Base-by-base conservation (phyloP, 2,329 filamentous ascomycete species). In the Xylaria sp. region DNA sequence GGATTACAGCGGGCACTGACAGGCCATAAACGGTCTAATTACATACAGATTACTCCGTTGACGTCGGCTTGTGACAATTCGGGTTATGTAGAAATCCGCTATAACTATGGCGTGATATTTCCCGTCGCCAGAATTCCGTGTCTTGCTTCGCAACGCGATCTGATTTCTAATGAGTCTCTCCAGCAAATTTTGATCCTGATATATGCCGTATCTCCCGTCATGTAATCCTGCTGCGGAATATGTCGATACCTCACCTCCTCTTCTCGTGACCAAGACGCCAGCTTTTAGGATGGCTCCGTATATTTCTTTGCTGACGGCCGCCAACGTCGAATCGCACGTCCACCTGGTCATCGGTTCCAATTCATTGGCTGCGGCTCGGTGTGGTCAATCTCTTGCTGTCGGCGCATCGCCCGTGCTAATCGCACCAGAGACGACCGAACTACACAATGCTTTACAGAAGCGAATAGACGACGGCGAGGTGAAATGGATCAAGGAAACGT, bases 281-380 rank as follows among this genome's bases (percentile, higher is more conserved):
- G 42, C 30, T 11, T 35, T 11, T 19, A 34, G 19, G 10, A 68
- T 71, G 64, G 54, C 63, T 16, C 59, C 61, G 19, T 70, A 70
- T 52, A 72, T 74, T 18, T 80, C 62, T 2, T 80, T 95, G 55
- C 84, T 95, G 52, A 88, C 89, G 51, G 86, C 89, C 53, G 80
- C 88, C 65, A 86, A 92, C 71, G 87, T 85, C 69, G 80, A 80
- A 54, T 81, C 78, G 52, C 88, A 91, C 70, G 75, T 92, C 47
- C 94, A 99, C 73, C 80, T 99, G 59, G 84, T 99, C 69, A 75
- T 97, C 64, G 94, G 94, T 60, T 87, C 88, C 39, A 94, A 92
- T 69, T 86, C 93, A 11, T 82, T 99, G 47, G 93, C 94, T n/a
- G 88, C 89, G 55, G 84, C 91, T 37, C 85, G 94, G 67, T 95